phyloP scores from a whole-genome alignment of 495 filamentous ascomycete species.

The Aspergillus cristatus region DNA sequence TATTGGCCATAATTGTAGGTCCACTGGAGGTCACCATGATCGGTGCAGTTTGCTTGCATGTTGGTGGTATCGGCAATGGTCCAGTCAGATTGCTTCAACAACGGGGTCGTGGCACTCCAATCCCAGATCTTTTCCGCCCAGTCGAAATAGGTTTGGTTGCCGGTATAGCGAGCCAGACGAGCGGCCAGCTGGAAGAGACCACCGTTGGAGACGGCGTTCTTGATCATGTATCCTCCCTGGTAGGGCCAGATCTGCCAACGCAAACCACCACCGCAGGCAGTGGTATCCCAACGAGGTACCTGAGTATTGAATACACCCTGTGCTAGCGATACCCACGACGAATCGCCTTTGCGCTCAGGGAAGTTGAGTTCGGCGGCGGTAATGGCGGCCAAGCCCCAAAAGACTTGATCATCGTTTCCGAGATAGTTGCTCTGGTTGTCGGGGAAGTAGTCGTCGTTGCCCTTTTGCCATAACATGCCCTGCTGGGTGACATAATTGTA shows the following conservation, averaged over 20 bases:
- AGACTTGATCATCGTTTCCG: constrained; percentile 71
- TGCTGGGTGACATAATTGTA: constrained; percentile 56
- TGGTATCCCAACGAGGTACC: constrained; percentile 55
- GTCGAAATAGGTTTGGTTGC: constrained; percentile 63
- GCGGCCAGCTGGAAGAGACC: constrained; percentile 77
- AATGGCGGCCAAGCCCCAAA: constrained; percentile 70
- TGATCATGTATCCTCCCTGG: constrained; percentile 73
- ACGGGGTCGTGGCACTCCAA: constrained; percentile 52
- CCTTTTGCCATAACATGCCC: constrained; percentile 62
- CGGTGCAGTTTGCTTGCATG: constrained; percentile 45
- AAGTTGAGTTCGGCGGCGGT: constrained; percentile 66
- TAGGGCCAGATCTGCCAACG: constrained; percentile 81
- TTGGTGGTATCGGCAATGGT: constrained; percentile 60
- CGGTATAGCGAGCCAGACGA: constrained; percentile 63
- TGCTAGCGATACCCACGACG: constrained; percentile 54
- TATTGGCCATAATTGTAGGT: constrained; percentile 69
- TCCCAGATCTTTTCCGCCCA: constrained; percentile 67
- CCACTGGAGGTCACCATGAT: constrained; percentile 59
- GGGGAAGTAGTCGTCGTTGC: constrained; percentile 58
- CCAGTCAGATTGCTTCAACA: constrained; percentile 41
- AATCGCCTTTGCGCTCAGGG: constrained; percentile 47
- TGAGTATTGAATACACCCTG: constrained; percentile 57
- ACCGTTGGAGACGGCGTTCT: constrained; percentile 72
- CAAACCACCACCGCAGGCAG: constrained; percentile 65
- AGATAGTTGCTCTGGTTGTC: constrained; percentile 38